Conservation (phyloP, 2,329 filamentous ascomycete species). For the Truncatella angustata region DNA sequence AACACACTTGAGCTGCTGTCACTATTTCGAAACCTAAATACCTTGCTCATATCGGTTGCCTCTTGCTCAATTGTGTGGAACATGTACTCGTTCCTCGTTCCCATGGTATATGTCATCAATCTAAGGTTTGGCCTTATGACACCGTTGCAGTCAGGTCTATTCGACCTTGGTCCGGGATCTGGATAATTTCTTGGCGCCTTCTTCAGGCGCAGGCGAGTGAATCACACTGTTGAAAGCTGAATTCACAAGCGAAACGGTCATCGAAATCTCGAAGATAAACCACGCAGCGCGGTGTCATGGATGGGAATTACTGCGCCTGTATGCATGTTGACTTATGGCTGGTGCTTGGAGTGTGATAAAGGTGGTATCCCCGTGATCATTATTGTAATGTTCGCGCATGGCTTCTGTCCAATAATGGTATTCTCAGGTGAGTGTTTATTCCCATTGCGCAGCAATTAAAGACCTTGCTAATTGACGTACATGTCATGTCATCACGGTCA, state of each 20-base stretch:
- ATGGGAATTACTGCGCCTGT: conserved; percentile 57
- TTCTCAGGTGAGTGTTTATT: conserved; percentile 23
- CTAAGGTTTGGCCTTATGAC: conserved; percentile 67
- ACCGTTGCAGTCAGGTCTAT: conserved; percentile 68
- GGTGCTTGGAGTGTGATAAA: conserved; percentile 53
- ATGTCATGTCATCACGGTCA: conserved; percentile 1
- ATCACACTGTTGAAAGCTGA: conserved; percentile 63
- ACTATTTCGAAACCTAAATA: conserved; percentile 17
- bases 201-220: conserved; percentile 68
- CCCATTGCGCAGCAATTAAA: not conserved
- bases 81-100: conserved; percentile 58
- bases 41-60: conserved; percentile 37
- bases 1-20: conserved; percentile 26
- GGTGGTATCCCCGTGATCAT: conserved; percentile 47
- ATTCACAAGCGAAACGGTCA: conserved; percentile 56
- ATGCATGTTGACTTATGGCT: conserved; percentile 67
- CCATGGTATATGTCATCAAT: conserved; percentile 73
- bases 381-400: conserved; percentile 40
- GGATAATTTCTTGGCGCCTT: conserved; percentile 70
- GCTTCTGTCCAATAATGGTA: conserved; percentile 23
- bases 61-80: conserved; percentile 52
- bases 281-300: conserved; percentile 57
- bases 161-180: conserved; percentile 71
- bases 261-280: conserved; percentile 66
- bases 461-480: not conserved